Base-by-base conservation (phyloP, 805 yeast species). In the Nakazawaea holstii region DNA sequence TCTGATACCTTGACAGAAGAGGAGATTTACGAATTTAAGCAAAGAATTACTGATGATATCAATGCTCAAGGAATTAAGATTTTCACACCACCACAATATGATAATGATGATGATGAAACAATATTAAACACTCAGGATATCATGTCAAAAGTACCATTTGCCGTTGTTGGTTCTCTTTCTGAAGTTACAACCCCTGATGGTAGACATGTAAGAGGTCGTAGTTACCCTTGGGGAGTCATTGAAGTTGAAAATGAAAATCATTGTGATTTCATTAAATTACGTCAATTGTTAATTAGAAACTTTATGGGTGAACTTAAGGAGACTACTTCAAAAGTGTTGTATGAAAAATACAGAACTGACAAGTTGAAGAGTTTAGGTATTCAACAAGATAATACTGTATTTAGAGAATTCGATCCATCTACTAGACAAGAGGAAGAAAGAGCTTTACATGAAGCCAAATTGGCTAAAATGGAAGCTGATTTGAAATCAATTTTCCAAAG, bases 401-500 rank as follows among this genome's bases (percentile, higher is more conserved):
- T 94, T 73, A 82, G 84, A 65, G 97, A 89, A 65, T 89, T 90
- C 61, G 96, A 92, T 67, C 99, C 99, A 29, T 80, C 84, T 46
- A 75, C 85, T 56, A 88, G 87, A 70, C 95, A 89, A 68, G 95
- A 86, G 67, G 98, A 94, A 69, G 98, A 94, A 69, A 84, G 87
- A 60, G 83, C 85, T 32, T 75, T 88, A 61, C 98, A 94, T 65
- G 97, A 89, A 70, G 95, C 95, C 52, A 90, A 92, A 64, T 76
- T 94, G 59, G 85, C 91, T 49, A 89, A 88, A 73, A 80, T 94
- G 84, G 98, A 94, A 72, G 79, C 89, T 36, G 98, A 94, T 69
- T 90, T 94, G 97, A 91, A 92, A 72, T 76, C 83, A 27, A 96
- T 94, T 48, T 94, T 94, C 81, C 96, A 91, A 70, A 94, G 87